Evolutionary conservation across 83 land plant species (phyloP).

Genomic region (Isoetes engelmannii): DNA sequence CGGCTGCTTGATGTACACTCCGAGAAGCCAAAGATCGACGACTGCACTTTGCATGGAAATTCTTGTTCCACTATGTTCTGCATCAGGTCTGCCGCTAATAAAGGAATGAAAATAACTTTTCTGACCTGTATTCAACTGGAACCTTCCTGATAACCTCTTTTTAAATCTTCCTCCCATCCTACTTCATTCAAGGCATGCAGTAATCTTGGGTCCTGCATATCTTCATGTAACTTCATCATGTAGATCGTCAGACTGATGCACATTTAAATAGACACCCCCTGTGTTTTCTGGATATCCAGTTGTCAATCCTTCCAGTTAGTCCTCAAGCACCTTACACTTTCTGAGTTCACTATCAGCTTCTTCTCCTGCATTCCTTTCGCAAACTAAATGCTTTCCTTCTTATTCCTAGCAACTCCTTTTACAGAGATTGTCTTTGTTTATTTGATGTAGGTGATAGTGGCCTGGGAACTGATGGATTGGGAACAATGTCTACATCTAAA

Average conservation of each 20-base stretch:
- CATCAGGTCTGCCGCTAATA: too few species aligned
- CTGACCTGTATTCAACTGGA: background rate
- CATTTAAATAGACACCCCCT: background rate
- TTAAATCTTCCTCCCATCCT: slow-evolving; percentile 51
- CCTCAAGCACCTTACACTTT: slow-evolving; percentile 51
- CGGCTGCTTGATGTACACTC: too few species aligned
- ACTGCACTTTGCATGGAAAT: too few species aligned
- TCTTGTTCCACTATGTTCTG: too few species aligned
- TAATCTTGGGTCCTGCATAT: slow-evolving; percentile 56
- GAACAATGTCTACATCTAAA: background rate
- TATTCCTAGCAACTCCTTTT: slow-evolving; percentile 60
- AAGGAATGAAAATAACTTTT: too few species aligned
- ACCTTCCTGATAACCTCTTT: background rate
- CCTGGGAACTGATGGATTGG: slow-evolving; percentile 3
- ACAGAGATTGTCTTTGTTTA: background rate
- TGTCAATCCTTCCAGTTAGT: slow-evolving; percentile 47
- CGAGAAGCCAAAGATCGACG: too few species aligned
- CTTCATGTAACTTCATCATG: slow-evolving; percentile 58
- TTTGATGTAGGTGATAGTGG: background rate
- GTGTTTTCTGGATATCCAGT: slow-evolving; percentile 7
- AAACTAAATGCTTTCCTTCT: slow-evolving; percentile 73
- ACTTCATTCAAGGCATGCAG: slow-evolving; percentile 36
- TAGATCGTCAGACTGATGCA: slow-evolving; percentile 8
- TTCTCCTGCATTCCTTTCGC: slow-evolving; percentile 65
- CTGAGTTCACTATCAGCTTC: slow-evolving; percentile 75